Evolutionary conservation across 495 filamentous ascomycete genomes (phyloP).

Genomic region (Talaromyces borbonicus): DNA sequence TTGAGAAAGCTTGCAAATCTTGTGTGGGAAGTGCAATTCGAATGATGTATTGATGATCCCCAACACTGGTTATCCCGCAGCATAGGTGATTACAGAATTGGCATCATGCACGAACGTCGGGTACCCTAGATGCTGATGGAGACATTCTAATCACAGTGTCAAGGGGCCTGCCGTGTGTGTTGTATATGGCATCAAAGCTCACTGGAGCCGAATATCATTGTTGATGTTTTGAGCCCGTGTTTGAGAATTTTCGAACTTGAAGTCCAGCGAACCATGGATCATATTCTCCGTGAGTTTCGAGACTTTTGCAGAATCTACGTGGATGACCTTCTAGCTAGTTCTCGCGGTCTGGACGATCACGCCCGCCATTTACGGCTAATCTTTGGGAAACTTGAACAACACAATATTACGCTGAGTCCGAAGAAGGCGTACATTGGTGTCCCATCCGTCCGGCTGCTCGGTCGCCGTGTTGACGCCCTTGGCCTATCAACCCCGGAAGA

Average conservation of each 20-base stretch:
- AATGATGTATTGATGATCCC: too few species aligned
- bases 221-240: too few species aligned
- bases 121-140: too few species aligned
- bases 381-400: background rate
- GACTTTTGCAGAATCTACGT: slow-evolving; percentile 6
- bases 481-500: background rate
- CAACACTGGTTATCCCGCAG: too few species aligned
- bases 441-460: slow-evolving; percentile 4
- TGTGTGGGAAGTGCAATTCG: slow-evolving; percentile 1
- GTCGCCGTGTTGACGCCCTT: slow-evolving; percentile 3
- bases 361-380: background rate
- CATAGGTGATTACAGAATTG: too few species aligned
- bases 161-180: too few species aligned
- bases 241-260: too few species aligned
- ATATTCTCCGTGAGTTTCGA: background rate
- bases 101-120: too few species aligned
- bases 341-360: slow-evolving; percentile 6
- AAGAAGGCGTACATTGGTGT: slow-evolving; percentile 8
- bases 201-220: too few species aligned
- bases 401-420: slow-evolving; percentile 6
- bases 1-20: background rate
- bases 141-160: too few species aligned
- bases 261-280: background rate
- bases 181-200: too few species aligned
- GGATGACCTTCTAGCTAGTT: slow-evolving; percentile 5